Conservation (phyloP, 139 green algal genomes). For the Coelastrella sp. region DNA sequence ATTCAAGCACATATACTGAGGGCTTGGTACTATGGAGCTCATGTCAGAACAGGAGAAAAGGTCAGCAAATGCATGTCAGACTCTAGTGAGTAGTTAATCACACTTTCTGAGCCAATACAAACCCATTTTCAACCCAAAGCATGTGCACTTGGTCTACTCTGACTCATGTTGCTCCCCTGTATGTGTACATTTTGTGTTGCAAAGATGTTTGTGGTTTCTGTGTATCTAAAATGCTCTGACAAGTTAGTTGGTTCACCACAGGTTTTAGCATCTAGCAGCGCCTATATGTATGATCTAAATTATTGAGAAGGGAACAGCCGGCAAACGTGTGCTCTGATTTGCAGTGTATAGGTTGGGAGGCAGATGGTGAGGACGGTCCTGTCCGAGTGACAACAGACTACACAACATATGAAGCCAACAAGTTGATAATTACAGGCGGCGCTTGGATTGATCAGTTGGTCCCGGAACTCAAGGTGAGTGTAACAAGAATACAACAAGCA, state of each 20-base stretch:
- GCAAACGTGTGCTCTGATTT: not conserved
- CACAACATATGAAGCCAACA: slow-evolving; percentile 40
- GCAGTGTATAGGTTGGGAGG: not conserved
- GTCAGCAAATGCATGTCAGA: not conserved
- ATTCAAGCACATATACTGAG: slow-evolving; percentile 61
- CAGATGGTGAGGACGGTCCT: not conserved
- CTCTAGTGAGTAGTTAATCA: too few species aligned
- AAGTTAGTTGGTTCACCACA: too few species aligned
- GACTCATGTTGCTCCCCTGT: too few species aligned
- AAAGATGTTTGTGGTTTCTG: too few species aligned
- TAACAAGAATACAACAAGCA: not conserved
- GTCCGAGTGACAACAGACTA: slow-evolving; percentile 56
- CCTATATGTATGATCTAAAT: too few species aligned
- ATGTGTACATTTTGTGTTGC: too few species aligned
- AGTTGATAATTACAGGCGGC: slow-evolving; percentile 73
- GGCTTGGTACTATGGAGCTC: slow-evolving; percentile 36
- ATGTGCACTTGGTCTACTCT: too few species aligned
- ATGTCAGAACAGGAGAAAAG: slow-evolving; percentile 24
- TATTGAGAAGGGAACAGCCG: too few species aligned
- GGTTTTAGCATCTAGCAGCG: too few species aligned
- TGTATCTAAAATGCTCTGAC: too few species aligned
- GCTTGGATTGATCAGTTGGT: slow-evolving; percentile 80
- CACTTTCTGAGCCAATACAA: too few species aligned
- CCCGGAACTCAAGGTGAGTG: slow-evolving; percentile 75
- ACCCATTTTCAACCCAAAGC: too few species aligned